Conservation (phyloP, 2,329 filamentous ascomycete species). For the Nothopassalora personata region DNA sequence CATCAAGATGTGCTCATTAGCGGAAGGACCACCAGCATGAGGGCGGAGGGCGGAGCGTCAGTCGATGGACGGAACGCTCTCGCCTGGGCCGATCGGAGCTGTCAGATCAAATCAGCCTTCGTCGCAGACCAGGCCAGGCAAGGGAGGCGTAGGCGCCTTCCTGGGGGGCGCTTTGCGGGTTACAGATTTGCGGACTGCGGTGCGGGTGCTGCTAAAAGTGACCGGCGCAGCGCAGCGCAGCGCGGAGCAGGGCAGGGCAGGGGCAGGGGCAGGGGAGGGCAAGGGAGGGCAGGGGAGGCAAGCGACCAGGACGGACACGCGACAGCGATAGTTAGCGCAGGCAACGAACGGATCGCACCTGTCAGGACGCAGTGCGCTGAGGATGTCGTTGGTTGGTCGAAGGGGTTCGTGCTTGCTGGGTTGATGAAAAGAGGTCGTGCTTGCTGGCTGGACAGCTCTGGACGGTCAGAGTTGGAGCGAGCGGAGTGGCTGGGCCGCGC, state of each 20-base stretch:
- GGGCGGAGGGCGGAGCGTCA: not conserved
- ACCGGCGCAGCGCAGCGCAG: not conserved
- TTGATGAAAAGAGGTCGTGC: not conserved
- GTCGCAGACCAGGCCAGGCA: not conserved
- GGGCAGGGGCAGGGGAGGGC: not conserved
- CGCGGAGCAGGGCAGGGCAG: not conserved
- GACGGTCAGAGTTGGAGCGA: not conserved
- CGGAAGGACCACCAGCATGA: not conserved
- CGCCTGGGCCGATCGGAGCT: not conserved
- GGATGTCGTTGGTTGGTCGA: too few species aligned
- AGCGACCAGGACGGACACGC: not conserved
- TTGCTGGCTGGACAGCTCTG: not conserved
- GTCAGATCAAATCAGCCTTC: constrained; percentile 4
- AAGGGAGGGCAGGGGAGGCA: not conserved
- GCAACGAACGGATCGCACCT: not conserved
- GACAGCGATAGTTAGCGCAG: not conserved
- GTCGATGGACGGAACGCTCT: not conserved
- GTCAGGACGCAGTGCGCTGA: not conserved
- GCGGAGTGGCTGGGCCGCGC: too few species aligned
- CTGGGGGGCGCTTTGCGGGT: not conserved
- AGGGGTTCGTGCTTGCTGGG: not conserved
- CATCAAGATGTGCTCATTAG: constrained; percentile 58
- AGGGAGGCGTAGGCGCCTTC: not conserved
- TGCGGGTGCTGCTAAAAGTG: not conserved
- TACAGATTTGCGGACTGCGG: not conserved